These are phyloP conservation scores for Apiospora sp. DNA, from an alignment of 2,329 filamentous ascomycete genomes.

Conservation along the genomic window DNA sequence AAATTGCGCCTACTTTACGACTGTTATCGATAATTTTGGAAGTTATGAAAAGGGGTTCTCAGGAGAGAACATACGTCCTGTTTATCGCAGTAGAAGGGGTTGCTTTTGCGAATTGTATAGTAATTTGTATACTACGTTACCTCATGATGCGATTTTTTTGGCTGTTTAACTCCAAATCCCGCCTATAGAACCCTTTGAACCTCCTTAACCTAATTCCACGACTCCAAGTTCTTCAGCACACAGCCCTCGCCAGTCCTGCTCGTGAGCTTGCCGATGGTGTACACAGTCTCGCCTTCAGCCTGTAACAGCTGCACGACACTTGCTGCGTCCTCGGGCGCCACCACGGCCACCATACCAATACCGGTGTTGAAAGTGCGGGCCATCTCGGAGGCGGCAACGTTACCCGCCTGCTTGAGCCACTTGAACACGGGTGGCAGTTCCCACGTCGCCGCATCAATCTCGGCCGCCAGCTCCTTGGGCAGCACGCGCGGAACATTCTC, in stretches of 20 bases:
- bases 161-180: constrained; percentile 13
- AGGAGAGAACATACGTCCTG: neutral
- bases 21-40: neutral
- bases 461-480: constrained; percentile 77
- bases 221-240: constrained; percentile 65
- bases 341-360: constrained; percentile 91
- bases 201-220: constrained; percentile 43
- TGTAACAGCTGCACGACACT: constrained; percentile 68
- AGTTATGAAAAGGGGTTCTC: neutral
- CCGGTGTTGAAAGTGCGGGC: constrained; percentile 94
- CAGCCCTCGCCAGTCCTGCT: constrained; percentile 66
- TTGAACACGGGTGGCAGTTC: constrained; percentile 79
- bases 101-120: neutral
- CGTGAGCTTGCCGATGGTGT: constrained; percentile 76
- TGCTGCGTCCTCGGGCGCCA: constrained; percentile 69
- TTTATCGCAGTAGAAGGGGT: neutral
- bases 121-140: neutral
- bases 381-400: constrained; percentile 81
- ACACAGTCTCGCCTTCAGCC: constrained; percentile 78
- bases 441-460: constrained; percentile 82
- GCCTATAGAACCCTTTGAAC: neutral
- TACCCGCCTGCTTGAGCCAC: constrained; percentile 82
- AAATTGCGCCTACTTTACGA: neutral
- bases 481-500: constrained; percentile 98
- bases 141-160: neutral